Conservation (phyloP, 2,329 filamentous ascomycete species). For the Fusarium albidum region DNA sequence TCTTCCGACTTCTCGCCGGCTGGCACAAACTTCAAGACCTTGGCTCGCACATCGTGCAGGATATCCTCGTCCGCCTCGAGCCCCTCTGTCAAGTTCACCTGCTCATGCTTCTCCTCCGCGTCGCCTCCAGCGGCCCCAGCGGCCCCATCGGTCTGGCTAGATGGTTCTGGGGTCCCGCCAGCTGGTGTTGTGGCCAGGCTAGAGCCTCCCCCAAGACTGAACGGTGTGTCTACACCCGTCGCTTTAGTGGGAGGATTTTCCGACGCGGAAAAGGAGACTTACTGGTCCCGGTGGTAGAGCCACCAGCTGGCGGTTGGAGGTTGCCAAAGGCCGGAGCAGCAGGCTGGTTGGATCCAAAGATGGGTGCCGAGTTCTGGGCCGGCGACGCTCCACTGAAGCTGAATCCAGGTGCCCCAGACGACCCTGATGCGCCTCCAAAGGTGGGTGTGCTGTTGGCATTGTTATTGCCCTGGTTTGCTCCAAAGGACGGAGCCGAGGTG, state of each 20-base stretch:
- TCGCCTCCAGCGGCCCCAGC: constrained; percentile 53
- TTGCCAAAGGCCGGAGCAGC: constrained; percentile 48
- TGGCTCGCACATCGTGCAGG: constrained; percentile 74
- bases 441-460: constrained; percentile 33
- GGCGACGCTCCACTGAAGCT: constrained; percentile 50
- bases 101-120: constrained; percentile 68
- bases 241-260: constrained; percentile 57
- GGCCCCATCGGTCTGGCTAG: constrained; percentile 54
- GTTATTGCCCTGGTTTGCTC: constrained; percentile 36
- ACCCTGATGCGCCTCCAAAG: constrained; percentile 44
- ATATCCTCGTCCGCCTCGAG: constrained; percentile 77
- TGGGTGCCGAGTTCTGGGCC: constrained; percentile 40
- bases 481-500: constrained; percentile 40
- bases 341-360: constrained; percentile 47
- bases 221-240: constrained; percentile 61
- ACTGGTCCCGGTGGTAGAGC: constrained; percentile 57
- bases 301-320: constrained; percentile 53
- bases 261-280: constrained; percentile 52
- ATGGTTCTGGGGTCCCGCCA: constrained; percentile 66
- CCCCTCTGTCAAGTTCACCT: constrained; percentile 73
- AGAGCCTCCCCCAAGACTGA: constrained; percentile 65
- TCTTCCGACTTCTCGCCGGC: constrained; percentile 57
- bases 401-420: constrained; percentile 46
- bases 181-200: constrained; percentile 68
- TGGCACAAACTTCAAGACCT: constrained; percentile 69